A percentile compares a stretch with the other conserved stretches of the same genome.
These are phyloP conservation scores for Metarhizium robertsii DNA, from an alignment of 2,329 filamentous ascomycete genomes.

Conservation along the genomic window DNA sequence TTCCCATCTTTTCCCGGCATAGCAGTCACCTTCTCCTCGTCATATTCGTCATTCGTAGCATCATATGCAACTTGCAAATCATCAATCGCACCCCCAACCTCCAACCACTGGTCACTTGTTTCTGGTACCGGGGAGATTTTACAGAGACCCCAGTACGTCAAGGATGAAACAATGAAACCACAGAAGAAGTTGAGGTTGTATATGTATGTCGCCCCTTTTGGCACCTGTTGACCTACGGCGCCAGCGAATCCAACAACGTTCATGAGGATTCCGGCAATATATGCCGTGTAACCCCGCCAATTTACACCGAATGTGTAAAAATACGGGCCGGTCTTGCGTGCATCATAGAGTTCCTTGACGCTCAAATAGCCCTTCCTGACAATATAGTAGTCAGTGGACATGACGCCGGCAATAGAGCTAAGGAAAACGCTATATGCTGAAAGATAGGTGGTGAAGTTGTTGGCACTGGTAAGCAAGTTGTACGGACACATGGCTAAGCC, in stretches of 20 bases:
- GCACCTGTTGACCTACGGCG: conserved; percentile 62
- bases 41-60: conserved; percentile 25
- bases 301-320: conserved; percentile 66
- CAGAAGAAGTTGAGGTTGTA: conserved; percentile 89
- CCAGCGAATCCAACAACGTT: conserved; percentile 90
- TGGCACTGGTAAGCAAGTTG: conserved; percentile 64
- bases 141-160: conserved; percentile 62
- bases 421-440: conserved; percentile 90
- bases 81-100: conserved; percentile 57
- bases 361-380: conserved; percentile 77
- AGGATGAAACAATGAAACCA: conserved; percentile 63
- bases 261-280: conserved; percentile 74
- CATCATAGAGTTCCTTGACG: conserved; percentile 70
- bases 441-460: conserved; percentile 85
- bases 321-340: conserved; percentile 57
- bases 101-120: conserved; percentile 66
- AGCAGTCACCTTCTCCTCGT: conserved; percentile 22
- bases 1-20: conserved; percentile 1
- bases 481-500: conserved; percentile 83
- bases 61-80: conserved; percentile 41
- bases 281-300: conserved; percentile 77
- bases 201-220: conserved; percentile 70
- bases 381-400: conserved; percentile 78
- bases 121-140: conserved; percentile 63
- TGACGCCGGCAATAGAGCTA: conserved; percentile 88